phyloP scores from a whole-genome alignment of 139 green algal species.

The Gonium pectorale region DNA sequence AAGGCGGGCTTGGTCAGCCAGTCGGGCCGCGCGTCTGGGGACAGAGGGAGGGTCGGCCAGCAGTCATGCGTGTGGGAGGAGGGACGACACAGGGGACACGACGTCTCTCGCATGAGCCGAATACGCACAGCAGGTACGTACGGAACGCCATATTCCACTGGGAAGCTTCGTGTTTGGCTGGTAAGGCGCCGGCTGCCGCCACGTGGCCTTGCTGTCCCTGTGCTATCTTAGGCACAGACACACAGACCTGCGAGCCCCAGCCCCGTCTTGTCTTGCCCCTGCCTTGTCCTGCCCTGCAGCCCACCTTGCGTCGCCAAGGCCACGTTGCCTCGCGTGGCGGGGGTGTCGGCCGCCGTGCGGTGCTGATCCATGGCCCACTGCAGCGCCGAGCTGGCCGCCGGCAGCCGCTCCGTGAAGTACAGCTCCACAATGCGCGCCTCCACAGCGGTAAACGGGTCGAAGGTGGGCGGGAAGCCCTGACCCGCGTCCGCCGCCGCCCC shows the following conservation, averaged over 20 bases:
- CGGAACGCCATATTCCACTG: too few relatives aligned
- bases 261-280: too few relatives aligned
- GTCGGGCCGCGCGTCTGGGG: slow-evolving; percentile 26
- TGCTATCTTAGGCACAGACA: too few relatives aligned
- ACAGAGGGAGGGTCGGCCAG: too few relatives aligned
- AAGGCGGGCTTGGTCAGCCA: slow-evolving; percentile 54
- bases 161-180: too few relatives aligned
- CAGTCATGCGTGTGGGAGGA: too few relatives aligned
- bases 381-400: background rate
- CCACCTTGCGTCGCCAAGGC: slow-evolving; percentile 50
- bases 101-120: too few relatives aligned
- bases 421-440: background rate
- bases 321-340: slow-evolving; percentile 50
- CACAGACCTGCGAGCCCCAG: too few relatives aligned
- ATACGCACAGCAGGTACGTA: too few relatives aligned
- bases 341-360: background rate
- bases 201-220: too few relatives aligned
- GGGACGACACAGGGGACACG: too few relatives aligned
- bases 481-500: slow-evolving; percentile 25
- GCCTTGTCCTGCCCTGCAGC: background rate
- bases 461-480: background rate
- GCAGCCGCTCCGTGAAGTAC: slow-evolving; percentile 56
- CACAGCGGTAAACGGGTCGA: slow-evolving; percentile 52
- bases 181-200: too few relatives aligned
- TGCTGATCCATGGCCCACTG: slow-evolving; percentile 54